These are phyloP conservation scores for Phaeodactylum tricornutum DNA, from an alignment of 108 stramenopile species.

Conservation along the genomic window DNA sequence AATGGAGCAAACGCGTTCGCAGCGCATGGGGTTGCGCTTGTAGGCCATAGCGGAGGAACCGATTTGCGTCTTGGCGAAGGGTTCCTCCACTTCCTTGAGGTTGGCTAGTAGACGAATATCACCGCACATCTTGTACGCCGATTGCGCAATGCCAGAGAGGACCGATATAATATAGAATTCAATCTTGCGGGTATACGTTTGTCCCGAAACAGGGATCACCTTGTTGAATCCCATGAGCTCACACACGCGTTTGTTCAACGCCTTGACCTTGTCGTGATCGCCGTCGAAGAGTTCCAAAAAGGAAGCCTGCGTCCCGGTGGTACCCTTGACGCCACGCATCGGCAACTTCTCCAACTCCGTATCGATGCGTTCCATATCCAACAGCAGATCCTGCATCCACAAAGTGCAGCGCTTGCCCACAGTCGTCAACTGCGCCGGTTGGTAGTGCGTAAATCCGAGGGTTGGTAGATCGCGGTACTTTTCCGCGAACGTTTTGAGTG, in stretches of 20 bases:
- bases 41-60: constrained; percentile 98
- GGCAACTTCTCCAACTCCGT: constrained; percentile 86
- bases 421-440: constrained; percentile 96
- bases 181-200: constrained; percentile 99
- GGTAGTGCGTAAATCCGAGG: constrained; percentile 97
- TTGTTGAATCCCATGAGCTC: constrained; percentile 90
- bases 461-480: constrained; percentile 87
- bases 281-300: constrained; percentile 97
- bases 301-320: constrained; percentile 97
- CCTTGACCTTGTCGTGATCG: constrained; percentile 94
- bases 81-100: constrained; percentile 95
- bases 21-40: constrained; percentile 97
- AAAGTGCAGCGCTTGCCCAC: constrained; percentile 94
- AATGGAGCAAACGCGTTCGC: constrained; percentile 90
- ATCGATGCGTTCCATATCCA: constrained; percentile 85
- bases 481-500: constrained; percentile 72
- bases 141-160: constrained; percentile 90
- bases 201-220: constrained; percentile 89
- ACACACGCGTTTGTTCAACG: constrained; percentile 82
- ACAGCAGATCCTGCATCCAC: constrained; percentile 94
- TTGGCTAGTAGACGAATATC: constrained; percentile 96
- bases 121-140: constrained; percentile 97
- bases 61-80: constrained; percentile 91
- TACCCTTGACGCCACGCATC: constrained; percentile 98
- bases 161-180: constrained; percentile 84